Evolutionary conservation across 2,329 filamentous ascomycete species (phyloP).

Genomic region (Colletotrichum melonis): DNA sequence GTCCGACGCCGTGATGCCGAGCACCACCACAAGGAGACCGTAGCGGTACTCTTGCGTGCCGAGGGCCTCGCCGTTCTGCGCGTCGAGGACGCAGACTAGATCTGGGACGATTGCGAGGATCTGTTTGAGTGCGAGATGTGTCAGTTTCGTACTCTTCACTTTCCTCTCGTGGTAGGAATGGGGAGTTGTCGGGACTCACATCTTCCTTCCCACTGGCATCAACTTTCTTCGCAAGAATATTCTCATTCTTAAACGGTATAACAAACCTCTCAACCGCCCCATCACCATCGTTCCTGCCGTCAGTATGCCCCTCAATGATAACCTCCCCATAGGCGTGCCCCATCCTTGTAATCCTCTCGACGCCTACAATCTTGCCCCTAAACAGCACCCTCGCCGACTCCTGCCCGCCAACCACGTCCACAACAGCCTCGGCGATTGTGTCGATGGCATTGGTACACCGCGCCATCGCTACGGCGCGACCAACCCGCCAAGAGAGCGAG

Average conservation of each 20-base stretch:
- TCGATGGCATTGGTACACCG: constrained; percentile 53
- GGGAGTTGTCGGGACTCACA: constrained; percentile 8
- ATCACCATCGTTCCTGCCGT: not conserved
- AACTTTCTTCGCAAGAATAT: constrained; percentile 67
- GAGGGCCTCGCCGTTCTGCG: constrained; percentile 66
- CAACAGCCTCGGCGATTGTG: constrained; percentile 66
- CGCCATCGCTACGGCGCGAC: constrained; percentile 50
- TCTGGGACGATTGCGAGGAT: constrained; percentile 67
- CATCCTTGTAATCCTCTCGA: constrained; percentile 65
- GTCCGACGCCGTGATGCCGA: constrained; percentile 58
- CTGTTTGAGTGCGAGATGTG: constrained; percentile 46
- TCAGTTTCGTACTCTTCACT: not conserved
- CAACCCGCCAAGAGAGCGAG: constrained; percentile 46
- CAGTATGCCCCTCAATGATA: constrained; percentile 57
- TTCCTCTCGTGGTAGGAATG: too few species aligned
- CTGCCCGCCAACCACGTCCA: constrained; percentile 66
- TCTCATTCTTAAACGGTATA: constrained; percentile 81
- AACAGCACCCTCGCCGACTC: constrained; percentile 66
- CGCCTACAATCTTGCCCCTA: constrained; percentile 71
- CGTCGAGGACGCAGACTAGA: constrained; percentile 65
- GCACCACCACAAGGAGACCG: constrained; percentile 61
- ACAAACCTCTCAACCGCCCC: constrained; percentile 58
- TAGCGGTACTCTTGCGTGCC: constrained; percentile 68
- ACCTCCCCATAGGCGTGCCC: constrained; percentile 72
- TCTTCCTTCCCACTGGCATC: constrained; percentile 43